phyloP scores from a whole-genome alignment of 208 protist genomes.

The Angomonas ambiguus region DNA sequence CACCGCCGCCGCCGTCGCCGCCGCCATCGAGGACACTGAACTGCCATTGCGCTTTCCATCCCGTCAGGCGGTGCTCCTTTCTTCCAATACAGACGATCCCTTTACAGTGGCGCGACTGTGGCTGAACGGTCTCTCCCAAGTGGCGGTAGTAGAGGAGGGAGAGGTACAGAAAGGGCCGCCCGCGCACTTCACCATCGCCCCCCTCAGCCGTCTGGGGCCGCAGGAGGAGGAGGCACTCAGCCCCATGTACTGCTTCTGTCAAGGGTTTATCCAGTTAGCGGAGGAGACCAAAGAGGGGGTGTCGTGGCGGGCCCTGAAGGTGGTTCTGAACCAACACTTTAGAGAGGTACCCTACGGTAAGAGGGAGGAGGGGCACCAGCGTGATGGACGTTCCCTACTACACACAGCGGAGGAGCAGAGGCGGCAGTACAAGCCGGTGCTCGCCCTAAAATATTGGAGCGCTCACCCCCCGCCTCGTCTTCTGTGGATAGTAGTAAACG shows the following conservation, averaged over 20 bases:
- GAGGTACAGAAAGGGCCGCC: not conserved
- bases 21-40: not conserved
- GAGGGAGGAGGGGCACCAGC: not conserved
- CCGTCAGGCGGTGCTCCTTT: not conserved
- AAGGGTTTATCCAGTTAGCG: conserved; percentile 15
- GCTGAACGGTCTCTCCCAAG: conserved; percentile 2
- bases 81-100: not conserved
- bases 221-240: conserved; percentile 16
- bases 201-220: conserved; percentile 23
- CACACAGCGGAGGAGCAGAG: conserved; percentile 12
- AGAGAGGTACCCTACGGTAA: conserved; percentile 12
- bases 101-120: not conserved
- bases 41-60: not conserved
- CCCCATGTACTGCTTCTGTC: conserved; percentile 45
- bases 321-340: conserved; percentile 18
- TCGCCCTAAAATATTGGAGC: not conserved
- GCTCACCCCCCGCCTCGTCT: conserved; percentile 16
- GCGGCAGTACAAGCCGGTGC: not conserved
- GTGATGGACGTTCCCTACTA: not conserved
- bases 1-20: not conserved
- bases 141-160: not conserved
- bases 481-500: conserved; percentile 26
- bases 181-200: conserved; percentile 23
- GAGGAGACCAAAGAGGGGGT: not conserved
- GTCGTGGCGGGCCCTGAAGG: conserved; percentile 13